phyloP scores from a whole-genome alignment of 352 stramenopile genomes.

The Pythium myriotylum region DNA sequence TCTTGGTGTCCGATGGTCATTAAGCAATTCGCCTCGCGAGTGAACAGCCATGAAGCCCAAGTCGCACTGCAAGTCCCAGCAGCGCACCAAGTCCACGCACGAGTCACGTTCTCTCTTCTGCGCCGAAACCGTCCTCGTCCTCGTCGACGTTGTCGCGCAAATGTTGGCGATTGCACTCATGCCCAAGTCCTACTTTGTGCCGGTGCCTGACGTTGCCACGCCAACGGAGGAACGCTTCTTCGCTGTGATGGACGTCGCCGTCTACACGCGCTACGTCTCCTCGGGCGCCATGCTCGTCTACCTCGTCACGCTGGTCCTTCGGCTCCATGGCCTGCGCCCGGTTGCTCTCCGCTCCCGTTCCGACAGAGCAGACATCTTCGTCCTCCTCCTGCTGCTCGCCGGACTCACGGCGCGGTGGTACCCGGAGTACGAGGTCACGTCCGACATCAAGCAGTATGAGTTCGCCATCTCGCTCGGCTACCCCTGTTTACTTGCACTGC shows the following conservation, averaged over 20 bases:
- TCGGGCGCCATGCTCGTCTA: constrained; percentile 78
- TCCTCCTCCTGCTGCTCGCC: constrained; percentile 62
- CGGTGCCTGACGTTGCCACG: not conserved
- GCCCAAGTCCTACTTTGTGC: constrained; percentile 4
- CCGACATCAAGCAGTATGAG: constrained; percentile 52
- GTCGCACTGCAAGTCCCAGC: no score
- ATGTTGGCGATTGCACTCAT: constrained; percentile 68
- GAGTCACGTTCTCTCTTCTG: no score
- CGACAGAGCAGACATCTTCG: constrained; percentile 79
- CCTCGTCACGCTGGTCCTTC: constrained; percentile 83
- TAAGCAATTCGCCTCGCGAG: no score
- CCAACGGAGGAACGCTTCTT: constrained; percentile 35
- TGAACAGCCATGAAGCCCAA: no score
- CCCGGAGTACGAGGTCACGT: no score
- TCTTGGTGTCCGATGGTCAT: no score
- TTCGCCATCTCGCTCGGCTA: constrained; percentile 77
- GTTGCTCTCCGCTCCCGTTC: constrained; percentile 80
- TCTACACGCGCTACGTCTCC: constrained; percentile 73
- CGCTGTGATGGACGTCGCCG: constrained; percentile 59
- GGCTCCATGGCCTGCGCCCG: constrained; percentile 65
- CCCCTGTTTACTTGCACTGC: constrained; percentile 61
- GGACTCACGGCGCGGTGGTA: constrained; percentile 56
- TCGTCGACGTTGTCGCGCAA: constrained; percentile 86
- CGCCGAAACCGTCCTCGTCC: constrained; percentile 79
- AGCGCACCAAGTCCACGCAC: no score